Evolutionary conservation across 2,329 filamentous ascomycete species (phyloP), one percentile per base, ranked within the genome.

Genomic region (Hypoxylon sp.): DNA sequence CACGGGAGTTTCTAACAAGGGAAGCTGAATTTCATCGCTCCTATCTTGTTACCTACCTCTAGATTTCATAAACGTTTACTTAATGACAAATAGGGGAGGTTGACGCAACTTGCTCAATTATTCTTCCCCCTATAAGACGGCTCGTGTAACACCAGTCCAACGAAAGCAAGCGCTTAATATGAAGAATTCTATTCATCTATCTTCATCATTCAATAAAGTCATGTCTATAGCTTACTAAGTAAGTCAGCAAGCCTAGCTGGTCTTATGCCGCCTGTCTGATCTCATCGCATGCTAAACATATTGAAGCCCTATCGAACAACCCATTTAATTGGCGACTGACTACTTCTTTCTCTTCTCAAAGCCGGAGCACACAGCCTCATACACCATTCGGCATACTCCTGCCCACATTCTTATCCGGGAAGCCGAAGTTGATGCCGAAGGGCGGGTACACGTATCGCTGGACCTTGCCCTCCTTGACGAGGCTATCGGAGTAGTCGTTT

Each of bases 391-490:
- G 72, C 68, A 75, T 48, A 29, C 58, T 71, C 73, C 58, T 70
- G 10, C 77, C 78, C 15, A 77, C 54, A 70, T 75, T 67, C 84
- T 91, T 91, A 77, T 92, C 91, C n/a, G 89, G 90, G 82, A 92
- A 92, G 1, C 90, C 90, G 77, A 93, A 90, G 74, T 90, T 84
- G 53, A 91, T 80, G 2, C 88, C 89, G 74, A 92, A 92, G 0
- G 89, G 86, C 71, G 91, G 91, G 78, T 90, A 92, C 35, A 92
- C 88, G 69, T 88, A 92, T 73, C 88, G 83, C 80, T 87, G 81
- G 65, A 88, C 76, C 80, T 88, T 85, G 50, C 84, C 83, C 67
- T 83, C 83, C 72, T 80, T 81, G 27, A 79, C 76, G 48, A 90
- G 78, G 35, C 83, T 80, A 24, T 82, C 80, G 0, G 87, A 86